Evolutionary conservation across 73 alveolate species (phyloP).

Genomic region (Uronychia setigera): DNA sequence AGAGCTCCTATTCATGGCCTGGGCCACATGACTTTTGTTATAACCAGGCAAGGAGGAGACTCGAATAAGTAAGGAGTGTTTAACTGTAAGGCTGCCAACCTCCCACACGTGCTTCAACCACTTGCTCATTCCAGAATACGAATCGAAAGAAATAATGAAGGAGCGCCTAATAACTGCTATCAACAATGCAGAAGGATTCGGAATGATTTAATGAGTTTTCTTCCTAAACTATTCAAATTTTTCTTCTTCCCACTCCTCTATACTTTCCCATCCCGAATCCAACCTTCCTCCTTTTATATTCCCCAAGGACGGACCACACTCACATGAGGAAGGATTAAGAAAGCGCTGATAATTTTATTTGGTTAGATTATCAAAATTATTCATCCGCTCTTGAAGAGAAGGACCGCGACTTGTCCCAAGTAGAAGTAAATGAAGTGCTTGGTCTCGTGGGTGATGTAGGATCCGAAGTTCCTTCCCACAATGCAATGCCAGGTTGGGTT

Average conservation of each 20-base stretch:
- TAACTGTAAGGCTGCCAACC: slow-evolving; percentile 77
- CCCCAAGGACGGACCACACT: neutral
- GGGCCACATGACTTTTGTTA: slow-evolving; percentile 30
- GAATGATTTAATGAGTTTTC: slow-evolving; percentile 68
- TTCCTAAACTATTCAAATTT: neutral
- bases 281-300: neutral
- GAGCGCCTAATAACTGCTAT: slow-evolving; percentile 81
- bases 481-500: slow-evolving; percentile 99
- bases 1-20: slow-evolving; percentile 93
- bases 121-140: slow-evolving; percentile 93
- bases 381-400: slow-evolving; percentile 13
- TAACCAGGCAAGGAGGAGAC: slow-evolving; percentile 58
- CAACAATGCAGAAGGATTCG: slow-evolving; percentile 98
- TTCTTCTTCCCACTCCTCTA: neutral
- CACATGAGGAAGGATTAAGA: neutral
- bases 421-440: slow-evolving; percentile 98
- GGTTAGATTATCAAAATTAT: slow-evolving; percentile 13
- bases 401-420: slow-evolving; percentile 78
- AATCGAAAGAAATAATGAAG: slow-evolving; percentile 81
- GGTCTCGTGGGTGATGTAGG: slow-evolving; percentile 98
- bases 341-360: neutral
- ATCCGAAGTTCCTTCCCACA: slow-evolving; percentile 87
- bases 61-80: slow-evolving; percentile 42
- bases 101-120: slow-evolving; percentile 99
- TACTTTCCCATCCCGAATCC: too few relatives aligned